These are phyloP conservation scores for Trichoderma oligosporum DNA, from an alignment of 2,329 filamentous ascomycete genomes.

Conservation along the genomic window DNA sequence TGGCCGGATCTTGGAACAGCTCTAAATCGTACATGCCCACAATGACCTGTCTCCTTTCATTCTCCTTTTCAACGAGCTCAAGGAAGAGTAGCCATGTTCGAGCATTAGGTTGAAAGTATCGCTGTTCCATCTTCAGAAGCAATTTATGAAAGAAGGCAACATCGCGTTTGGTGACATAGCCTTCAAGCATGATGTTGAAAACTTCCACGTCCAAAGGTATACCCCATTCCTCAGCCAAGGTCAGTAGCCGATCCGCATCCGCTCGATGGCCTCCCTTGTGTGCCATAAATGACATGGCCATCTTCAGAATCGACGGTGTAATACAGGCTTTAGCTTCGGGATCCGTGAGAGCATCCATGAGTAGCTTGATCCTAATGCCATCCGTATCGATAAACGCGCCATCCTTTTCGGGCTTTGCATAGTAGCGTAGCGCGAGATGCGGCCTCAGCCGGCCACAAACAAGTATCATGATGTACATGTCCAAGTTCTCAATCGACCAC, in stretches of 20 bases:
- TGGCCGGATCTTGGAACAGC: constrained; percentile 38
- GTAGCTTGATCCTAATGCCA: constrained; percentile 36
- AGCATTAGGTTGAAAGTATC: constrained; percentile 40
- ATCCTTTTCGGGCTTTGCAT: constrained; percentile 30
- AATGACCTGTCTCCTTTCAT: constrained; percentile 46
- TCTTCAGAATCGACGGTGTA: constrained; percentile 40
- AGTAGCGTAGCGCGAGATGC: constrained; percentile 34
- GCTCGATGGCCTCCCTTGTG: constrained; percentile 35
- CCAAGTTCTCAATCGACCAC: constrained; percentile 43
- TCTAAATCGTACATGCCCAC: constrained; percentile 45
- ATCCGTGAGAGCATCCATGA: constrained; percentile 40
- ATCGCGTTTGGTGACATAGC: constrained; percentile 40
- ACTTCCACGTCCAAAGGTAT: constrained; percentile 44
- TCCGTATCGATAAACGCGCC: constrained; percentile 36
- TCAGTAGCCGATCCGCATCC: constrained; percentile 36
- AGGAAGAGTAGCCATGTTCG: constrained; percentile 49
- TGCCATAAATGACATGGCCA: constrained; percentile 43
- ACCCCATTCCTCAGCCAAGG: constrained; percentile 34
- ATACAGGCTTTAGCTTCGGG: constrained; percentile 33
- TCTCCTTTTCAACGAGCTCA: constrained; percentile 55
- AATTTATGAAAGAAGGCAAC: constrained; percentile 39
- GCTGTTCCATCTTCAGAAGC: constrained; percentile 40
- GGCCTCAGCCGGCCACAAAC: constrained; percentile 36
- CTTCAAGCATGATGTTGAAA: constrained; percentile 47
- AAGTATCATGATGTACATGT: constrained; percentile 42